Conservation (phyloP, 768 basidiomycete genomes). For the Tylopilus sp. region DNA sequence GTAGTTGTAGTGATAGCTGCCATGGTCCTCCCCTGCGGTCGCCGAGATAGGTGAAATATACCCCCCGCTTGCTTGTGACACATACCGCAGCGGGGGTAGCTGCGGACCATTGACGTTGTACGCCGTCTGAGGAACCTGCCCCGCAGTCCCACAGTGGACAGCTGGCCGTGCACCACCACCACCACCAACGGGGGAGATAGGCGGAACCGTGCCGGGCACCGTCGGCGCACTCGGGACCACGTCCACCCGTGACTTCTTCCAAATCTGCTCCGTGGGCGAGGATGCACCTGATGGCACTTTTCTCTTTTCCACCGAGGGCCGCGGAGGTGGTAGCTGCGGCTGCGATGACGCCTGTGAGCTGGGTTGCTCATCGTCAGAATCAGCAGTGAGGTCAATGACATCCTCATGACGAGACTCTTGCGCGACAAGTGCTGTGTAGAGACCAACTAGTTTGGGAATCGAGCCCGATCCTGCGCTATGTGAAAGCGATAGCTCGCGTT, state of each 20-base stretch:
- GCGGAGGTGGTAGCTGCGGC: slow-evolving; percentile 30
- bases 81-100: slow-evolving; percentile 30
- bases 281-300: slow-evolving; percentile 49
- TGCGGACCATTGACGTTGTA: slow-evolving; percentile 24
- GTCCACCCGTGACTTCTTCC: slow-evolving; percentile 63
- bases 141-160: slow-evolving; percentile 12
- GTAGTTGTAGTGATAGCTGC: slow-evolving; percentile 24
- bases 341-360: slow-evolving; percentile 23
- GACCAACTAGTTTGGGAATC: slow-evolving; percentile 26
- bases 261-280: slow-evolving; percentile 62
- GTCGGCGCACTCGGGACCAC: slow-evolving; percentile 10
- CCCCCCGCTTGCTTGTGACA: slow-evolving; percentile 14
- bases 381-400: slow-evolving; percentile 84
- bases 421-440: slow-evolving; percentile 9
- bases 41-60: slow-evolving; percentile 22
- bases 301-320: slow-evolving; percentile 48
- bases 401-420: slow-evolving; percentile 39
- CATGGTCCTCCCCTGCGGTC: slow-evolving; percentile 17
- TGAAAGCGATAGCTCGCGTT: slow-evolving; percentile 71
- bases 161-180: slow-evolving; percentile 9
- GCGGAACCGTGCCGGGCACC: slow-evolving; percentile 15
- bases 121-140: slow-evolving; percentile 14
- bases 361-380: slow-evolving; percentile 69
- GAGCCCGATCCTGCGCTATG: slow-evolving; percentile 43
- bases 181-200: slow-evolving; percentile 25